A percentile compares a stretch with the other conserved stretches of the same genome.
Evolutionary conservation across 306 rosid species (phyloP).

Genomic region (Prunus padus): DNA sequence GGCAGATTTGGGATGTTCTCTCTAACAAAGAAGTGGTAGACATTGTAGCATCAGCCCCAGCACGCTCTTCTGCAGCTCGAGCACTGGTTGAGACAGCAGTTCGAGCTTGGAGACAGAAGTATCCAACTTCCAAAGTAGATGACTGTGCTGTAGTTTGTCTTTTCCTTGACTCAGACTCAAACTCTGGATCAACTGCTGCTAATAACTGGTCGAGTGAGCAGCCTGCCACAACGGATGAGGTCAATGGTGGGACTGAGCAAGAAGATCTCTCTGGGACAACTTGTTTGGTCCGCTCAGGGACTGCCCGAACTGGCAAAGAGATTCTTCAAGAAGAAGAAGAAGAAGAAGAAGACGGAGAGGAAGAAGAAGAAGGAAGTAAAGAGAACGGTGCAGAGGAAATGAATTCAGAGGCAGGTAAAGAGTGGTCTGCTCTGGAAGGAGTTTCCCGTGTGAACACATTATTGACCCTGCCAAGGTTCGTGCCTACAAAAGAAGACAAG

Average conservation of each 20-base stretch:
- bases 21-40: conserved; percentile 95
- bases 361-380: conserved; percentile 7
- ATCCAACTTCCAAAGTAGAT: conserved; percentile 93
- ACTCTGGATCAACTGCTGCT: conserved; percentile 48
- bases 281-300: conserved; percentile 42
- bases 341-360: conserved; percentile 5
- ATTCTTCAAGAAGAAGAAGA: conserved; percentile 21
- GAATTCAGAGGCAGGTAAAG: conserved; percentile 49
- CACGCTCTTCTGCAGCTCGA: conserved; percentile 71
- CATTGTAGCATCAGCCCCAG: conserved; percentile 65
- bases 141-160: conserved; percentile 97
- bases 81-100: conserved; percentile 84
- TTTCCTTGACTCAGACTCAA: conserved; percentile 54
- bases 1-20: conserved; percentile 95
- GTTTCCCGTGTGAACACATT: conserved; percentile 96
- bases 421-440: conserved; percentile 98
- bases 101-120: conserved; percentile 75
- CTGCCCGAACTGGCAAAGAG: conserved; percentile 43
- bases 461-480: conserved; percentile 83
- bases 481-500: conserved; percentile 65
- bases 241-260: conserved; percentile 26
- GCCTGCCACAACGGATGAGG: conserved; percentile 28
- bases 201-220: conserved; percentile 46
- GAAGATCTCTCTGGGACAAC: conserved; percentile 34
- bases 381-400: conserved; percentile 47